Evolutionary conservation across 1,284 basidiomycete genomes (phyloP), one percentile per base, ranked within the genome.

Genomic region (Puccinia polysora): DNA sequence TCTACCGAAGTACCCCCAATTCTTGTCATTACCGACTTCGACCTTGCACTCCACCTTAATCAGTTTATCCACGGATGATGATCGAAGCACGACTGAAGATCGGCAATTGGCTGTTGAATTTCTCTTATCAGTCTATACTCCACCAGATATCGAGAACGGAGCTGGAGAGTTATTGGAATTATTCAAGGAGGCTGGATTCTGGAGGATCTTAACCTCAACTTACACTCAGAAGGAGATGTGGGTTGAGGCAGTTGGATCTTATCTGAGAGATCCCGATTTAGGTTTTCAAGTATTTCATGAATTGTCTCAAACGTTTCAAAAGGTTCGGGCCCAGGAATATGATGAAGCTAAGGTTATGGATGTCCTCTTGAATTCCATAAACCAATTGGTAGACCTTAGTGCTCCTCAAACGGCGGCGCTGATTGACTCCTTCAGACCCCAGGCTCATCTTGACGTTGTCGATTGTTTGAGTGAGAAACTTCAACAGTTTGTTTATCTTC

Each of bases 1-100:
- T 79, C 86, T 96, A 15, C 91, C 96, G 0, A 98, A 97, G 81
- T 99, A 97, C 80, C 88, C 89, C 0, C 93, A 97, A 80, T 93
- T 89, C 80, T 84, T 97, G 73, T 81, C 85, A 72, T 83, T 94
- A 45, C 81, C 86, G 0, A 86, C 85, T 1, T 87, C 85, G 52
- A 83, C 85, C 1, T 83, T 93, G 4, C 88, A 92, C 75, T 83
- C 82, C 50, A 86, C 97, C 75, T 85, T 99, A 43, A 83, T 89
- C 58, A 85, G 85, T 8, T 86, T 99, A 10, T 81, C 84, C 32
- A 90, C 93, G 77, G 80, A 83, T 0, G 89, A 91, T 77, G 80
- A 82, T 65, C 84, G 83, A 72, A 96, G 91, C 0, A 53, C 47
- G 14, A 55, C 25, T 15, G 92, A 96, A 78, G 96, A 98, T 80